Evolutionary conservation across 306 rosid genomes (phyloP), one percentile per base, ranked within the genome.

Genomic region (Begonia fuchsioides): DNA sequence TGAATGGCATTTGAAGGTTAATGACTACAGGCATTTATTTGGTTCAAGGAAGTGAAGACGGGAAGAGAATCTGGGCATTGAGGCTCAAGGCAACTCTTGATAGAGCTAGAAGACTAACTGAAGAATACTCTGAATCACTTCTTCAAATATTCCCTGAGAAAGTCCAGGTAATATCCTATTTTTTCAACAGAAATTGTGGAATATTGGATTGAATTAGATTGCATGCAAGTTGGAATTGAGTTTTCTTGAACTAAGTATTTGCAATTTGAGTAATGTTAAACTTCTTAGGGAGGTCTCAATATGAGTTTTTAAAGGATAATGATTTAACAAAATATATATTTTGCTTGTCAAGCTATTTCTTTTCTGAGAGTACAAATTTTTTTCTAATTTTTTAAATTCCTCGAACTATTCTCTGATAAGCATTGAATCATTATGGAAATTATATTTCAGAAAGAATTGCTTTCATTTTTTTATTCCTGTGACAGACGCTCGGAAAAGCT

Each of bases 51-150:
- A 82, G 67, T 73, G 98, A 90, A 73, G 98, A 85, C 79, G 98
- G 98, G 39, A 80, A 67, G 73, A 85, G 38, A 38, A 71, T 85
- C 55, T 90, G 95, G 98, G 70, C 87, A 43, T 70, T 85, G 73
- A 77, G 94, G 75, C 87, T 79, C 50, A 90, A 90, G 72, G 87
- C 94, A 58, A 85, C 95, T 54, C 95, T 90, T 58, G 98, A 90
- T 65, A 79, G 98, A 69, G 74, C 94, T 19, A 82, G 86, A 66
- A 79, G 98, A 76, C 78, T 90, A 50, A 90, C 95, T 10, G 95
- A 90, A 78, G 94, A 81, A 67, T 90, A 90, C 60, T 76, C 95
- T 12, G 98, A 90, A 81, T 80, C 80, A 44, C 92, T 90, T 75
- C 85, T 90, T 65, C 76, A 81, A 71, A 74, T 90, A 77, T 85